Base-by-base conservation (phyloP, 2,329 filamentous ascomycete genomes). In the Pyrenophora seminiperda region DNA sequence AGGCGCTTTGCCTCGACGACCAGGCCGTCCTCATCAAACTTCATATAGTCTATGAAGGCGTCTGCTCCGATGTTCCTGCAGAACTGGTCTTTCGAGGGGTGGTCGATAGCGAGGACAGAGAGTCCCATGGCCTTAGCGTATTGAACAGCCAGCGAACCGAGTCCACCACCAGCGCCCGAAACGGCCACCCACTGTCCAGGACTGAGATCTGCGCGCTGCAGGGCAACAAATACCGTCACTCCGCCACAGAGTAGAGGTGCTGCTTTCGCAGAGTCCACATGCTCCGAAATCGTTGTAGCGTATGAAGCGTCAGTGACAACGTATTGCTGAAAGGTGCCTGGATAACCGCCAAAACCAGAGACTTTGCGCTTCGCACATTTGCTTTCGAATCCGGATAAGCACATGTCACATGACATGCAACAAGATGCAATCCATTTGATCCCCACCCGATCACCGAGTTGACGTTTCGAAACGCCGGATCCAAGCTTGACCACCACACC, bases 351-450 rank as follows among this genome's bases (percentile, higher is more conserved):
- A 45, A 76, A 74, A 53, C 91, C 92, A 0, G 90, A 94, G 32
- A 96, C 83, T 24, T 82, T 75, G 20, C 89, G 70, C 58, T 77
- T 71, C 1, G 71, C 61, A 57, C 76, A 79, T 56, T 74, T 75
- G n/a, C 51, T 77, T 65, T 79, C 76, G 30, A 65, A 68, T 2
- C 85, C 81, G 68, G 87, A 74, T 63, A 76, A 85, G 78, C 92
- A 96, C 81, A 89, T 95, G 61, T 84, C 81, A 78, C 92, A 97
- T 57, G 79, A 75, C 52, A 94, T 79, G 75, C 92, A 96, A 31
- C 88, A 86, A 58, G 89, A 88, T 73, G 96, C 93, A 69, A 96
- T 80, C 91, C 91, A 96, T 80, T 78, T 75, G 49, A 75, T 67
- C 5, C 81, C 81, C 2, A 75, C 81, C 18, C 81, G 71, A 53